phyloP scores from a whole-genome alignment of 148 eudicot species.

The Arctostaphylos glauca region DNA sequence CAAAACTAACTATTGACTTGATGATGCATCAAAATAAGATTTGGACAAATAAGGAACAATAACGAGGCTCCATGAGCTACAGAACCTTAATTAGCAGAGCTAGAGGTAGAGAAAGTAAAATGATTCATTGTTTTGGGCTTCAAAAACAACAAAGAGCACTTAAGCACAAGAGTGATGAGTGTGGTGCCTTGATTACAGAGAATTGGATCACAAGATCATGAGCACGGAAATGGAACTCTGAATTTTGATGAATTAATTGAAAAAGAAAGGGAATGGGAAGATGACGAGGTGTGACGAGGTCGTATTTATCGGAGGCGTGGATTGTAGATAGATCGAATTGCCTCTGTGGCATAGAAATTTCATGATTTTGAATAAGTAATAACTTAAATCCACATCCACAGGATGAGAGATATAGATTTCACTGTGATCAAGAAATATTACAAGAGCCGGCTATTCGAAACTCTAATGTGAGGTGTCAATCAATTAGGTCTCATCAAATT shows the following conservation, averaged over 20 bases:
- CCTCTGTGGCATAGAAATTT: too few relatives aligned
- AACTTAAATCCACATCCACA: too few relatives aligned
- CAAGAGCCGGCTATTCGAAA: too few relatives aligned
- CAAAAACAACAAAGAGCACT: slow-evolving; percentile 32
- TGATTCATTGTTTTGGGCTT: slow-evolving; percentile 73
- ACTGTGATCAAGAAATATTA: too few relatives aligned
- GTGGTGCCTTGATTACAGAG: slow-evolving; percentile 59
- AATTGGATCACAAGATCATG: slow-evolving; percentile 16
- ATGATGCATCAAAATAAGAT: too few relatives aligned
- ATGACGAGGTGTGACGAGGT: slow-evolving; percentile 22
- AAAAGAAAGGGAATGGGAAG: slow-evolving; percentile 17
- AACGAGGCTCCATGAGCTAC: slow-evolving; percentile 33
- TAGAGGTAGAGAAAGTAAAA: slow-evolving; percentile 58
- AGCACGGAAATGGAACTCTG: not conserved
- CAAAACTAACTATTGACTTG: too few relatives aligned
- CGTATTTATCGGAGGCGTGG: slow-evolving; percentile 74
- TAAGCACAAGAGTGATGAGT: slow-evolving; percentile 45
- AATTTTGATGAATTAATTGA: not conserved
- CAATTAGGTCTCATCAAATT: too few relatives aligned
- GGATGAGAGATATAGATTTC: too few relatives aligned
- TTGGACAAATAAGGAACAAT: too few relatives aligned
- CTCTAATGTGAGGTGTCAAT: too few relatives aligned
- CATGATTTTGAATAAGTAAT: too few relatives aligned
- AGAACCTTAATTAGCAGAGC: slow-evolving; percentile 43
- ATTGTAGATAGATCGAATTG: not conserved